These are phyloP conservation scores for Imleria badia DNA, from an alignment of 768 basidiomycete species.

Conservation along the genomic window DNA sequence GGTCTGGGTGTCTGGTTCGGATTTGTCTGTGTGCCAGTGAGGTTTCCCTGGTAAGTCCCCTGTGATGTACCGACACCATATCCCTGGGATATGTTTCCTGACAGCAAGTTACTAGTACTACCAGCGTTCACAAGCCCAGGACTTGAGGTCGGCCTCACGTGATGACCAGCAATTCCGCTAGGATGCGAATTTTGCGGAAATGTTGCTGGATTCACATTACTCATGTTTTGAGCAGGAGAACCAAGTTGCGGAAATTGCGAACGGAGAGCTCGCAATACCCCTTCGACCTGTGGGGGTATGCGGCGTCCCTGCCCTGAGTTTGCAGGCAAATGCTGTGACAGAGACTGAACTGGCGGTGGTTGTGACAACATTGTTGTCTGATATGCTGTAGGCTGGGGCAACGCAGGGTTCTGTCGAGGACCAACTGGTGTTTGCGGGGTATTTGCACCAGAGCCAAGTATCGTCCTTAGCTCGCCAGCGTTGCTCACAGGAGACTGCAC, in stretches of 20 bases:
- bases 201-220: neutral
- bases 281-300: slow-evolving; percentile 10
- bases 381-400: neutral
- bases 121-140: neutral
- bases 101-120: neutral
- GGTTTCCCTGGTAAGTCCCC: neutral
- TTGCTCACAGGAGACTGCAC: slow-evolving; percentile 10
- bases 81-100: neutral
- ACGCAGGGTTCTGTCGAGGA: neutral
- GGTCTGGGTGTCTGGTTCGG: slow-evolving; percentile 2
- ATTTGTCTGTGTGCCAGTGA: neutral
- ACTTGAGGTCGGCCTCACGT: neutral
- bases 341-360: neutral
- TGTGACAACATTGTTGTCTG: neutral
- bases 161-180: neutral
- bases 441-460: neutral
- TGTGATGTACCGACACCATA: slow-evolving; percentile 9
- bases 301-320: slow-evolving; percentile 3
- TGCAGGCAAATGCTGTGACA: neutral
- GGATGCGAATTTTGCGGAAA: neutral
- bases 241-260: slow-evolving; percentile 15
- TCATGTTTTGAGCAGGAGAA: neutral
- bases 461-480: neutral
- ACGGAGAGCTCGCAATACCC: slow-evolving; percentile 16
- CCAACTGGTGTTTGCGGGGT: neutral